A percentile compares a stretch with the other conserved stretches of the same genome.
phyloP scores from a whole-genome alignment of 805 yeast genomes.

The Teunomyces aglyptinius region DNA sequence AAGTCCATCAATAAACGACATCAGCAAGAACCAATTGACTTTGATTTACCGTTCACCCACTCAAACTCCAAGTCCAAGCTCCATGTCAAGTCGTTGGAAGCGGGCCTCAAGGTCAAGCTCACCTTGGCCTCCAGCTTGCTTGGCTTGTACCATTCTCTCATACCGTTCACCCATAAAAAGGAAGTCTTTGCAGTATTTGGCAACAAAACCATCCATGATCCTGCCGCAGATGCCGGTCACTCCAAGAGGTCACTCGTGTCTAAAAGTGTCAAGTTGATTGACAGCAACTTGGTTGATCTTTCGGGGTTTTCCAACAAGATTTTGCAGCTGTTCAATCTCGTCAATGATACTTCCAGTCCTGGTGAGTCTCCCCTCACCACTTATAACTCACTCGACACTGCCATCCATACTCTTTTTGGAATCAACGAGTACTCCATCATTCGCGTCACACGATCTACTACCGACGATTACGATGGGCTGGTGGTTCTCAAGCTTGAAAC shows the following conservation, averaged over 20 bases:
- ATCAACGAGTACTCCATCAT: slow-evolving; percentile 43
- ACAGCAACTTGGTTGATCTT: slow-evolving; percentile 37
- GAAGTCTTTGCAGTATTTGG: slow-evolving; percentile 13
- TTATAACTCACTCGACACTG: slow-evolving; percentile 45
- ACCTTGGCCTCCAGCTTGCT: slow-evolving; percentile 45
- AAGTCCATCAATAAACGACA: slow-evolving; percentile 22
- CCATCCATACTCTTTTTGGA: slow-evolving; percentile 43
- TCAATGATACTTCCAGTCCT: slow-evolving; percentile 9
- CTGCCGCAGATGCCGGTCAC: background rate
- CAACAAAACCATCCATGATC: background rate
- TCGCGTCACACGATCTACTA: slow-evolving; percentile 55
- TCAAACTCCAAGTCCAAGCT: slow-evolving; percentile 24
- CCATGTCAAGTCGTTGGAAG: slow-evolving; percentile 47
- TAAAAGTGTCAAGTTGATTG: slow-evolving; percentile 36
- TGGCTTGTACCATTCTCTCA: slow-evolving; percentile 42
- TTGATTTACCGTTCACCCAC: background rate
- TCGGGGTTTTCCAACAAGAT: slow-evolving; percentile 35
- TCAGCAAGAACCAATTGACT: background rate
- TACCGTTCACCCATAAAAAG: slow-evolving; percentile 31
- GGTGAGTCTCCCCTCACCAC: slow-evolving; percentile 25
- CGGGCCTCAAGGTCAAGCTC: slow-evolving; percentile 50
- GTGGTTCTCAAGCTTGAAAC: slow-evolving; percentile 54
- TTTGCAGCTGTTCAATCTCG: slow-evolving; percentile 29
- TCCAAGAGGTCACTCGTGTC: slow-evolving; percentile 12
- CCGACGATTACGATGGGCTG: slow-evolving; percentile 51